A percentile compares a stretch with the other conserved stretches of the same genome.
phyloP scores from a whole-genome alignment of 2,329 filamentous ascomycete genomes.

The Curvularia eragrostidis region DNA sequence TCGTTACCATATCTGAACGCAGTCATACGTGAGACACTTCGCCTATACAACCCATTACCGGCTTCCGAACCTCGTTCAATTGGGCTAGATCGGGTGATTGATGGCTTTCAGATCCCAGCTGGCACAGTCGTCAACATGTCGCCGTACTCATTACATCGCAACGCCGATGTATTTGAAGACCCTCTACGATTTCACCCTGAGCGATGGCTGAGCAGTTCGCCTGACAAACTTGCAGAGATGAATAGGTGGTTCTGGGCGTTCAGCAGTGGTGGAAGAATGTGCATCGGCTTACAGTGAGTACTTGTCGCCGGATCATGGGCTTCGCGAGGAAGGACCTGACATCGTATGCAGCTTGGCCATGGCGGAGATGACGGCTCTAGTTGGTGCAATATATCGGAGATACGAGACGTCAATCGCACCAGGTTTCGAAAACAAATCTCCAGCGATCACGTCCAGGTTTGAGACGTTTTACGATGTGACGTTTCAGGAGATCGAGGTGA shows the following conservation, averaged over 20 bases:
- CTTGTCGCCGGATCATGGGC: neutral
- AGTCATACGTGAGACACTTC: constrained; percentile 59
- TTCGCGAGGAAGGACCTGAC: neutral
- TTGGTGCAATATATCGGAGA: constrained; percentile 54
- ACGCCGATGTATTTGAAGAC: constrained; percentile 39
- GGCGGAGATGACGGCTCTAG: constrained; percentile 57
- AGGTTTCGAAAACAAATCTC: constrained; percentile 42
- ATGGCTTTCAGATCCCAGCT: constrained; percentile 45
- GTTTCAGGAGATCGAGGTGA: constrained; percentile 24
- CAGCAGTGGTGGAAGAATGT: constrained; percentile 52
- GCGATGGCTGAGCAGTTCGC: constrained; percentile 34
- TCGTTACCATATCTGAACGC: constrained; percentile 56
- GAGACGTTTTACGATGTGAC: constrained; percentile 51
- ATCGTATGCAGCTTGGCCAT: constrained; percentile 49
- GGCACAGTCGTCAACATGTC: constrained; percentile 49
- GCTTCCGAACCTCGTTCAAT: constrained; percentile 58
- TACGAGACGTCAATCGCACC: constrained; percentile 40
- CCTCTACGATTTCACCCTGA: constrained; percentile 42
- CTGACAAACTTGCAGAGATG: constrained; percentile 32
- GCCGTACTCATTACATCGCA: constrained; percentile 51
- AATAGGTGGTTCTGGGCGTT: constrained; percentile 51
- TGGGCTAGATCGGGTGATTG: constrained; percentile 45
- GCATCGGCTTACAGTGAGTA: constrained; percentile 42
- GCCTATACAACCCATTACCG: constrained; percentile 60
- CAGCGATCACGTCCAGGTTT: constrained; percentile 53